A percentile compares a stretch with the other conserved stretches of the same genome.
Evolutionary conservation across 75 land plant genomes (phyloP).

Genomic region (Pseudotsuga menziesii): DNA sequence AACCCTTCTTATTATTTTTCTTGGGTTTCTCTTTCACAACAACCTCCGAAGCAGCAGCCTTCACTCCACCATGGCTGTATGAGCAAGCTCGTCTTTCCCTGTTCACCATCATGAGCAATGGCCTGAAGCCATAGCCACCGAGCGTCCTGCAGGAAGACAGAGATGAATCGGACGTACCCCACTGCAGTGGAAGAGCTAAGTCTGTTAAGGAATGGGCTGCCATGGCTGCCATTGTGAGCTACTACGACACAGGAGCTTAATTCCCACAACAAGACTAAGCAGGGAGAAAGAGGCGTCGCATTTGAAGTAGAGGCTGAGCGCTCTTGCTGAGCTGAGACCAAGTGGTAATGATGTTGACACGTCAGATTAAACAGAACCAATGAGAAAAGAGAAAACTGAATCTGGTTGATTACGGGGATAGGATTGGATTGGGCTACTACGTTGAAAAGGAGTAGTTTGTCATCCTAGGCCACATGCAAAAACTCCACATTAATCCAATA

Average conservation of each 20-base stretch:
- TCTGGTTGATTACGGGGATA: background rate
- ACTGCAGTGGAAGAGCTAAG: background rate
- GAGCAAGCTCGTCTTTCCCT: background rate
- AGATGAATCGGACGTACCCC: background rate
- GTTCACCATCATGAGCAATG: background rate
- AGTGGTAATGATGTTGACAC: background rate
- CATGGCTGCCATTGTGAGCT: constrained; percentile 24
- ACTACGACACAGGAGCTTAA: background rate
- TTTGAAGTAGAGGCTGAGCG: background rate
- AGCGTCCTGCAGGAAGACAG: constrained; percentile 1
- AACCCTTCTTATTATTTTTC: constrained; percentile 40
- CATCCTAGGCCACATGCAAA: no score
- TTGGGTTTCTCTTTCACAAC: background rate
- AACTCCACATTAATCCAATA: no score
- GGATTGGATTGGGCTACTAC: background rate
- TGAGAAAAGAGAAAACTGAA: background rate
- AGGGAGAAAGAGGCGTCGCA: no score
- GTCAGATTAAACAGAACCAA: background rate
- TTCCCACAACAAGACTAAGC: background rate
- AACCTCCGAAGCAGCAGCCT: constrained; percentile 10
- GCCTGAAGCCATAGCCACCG: constrained; percentile 4
- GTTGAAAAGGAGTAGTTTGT: background rate
- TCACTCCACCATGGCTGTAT: background rate
- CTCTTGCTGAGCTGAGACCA: background rate
- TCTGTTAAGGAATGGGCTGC: constrained; percentile 25